phyloP scores from a whole-genome alignment of 768 basidiomycete genomes.

The Lactarius deliciosus region DNA sequence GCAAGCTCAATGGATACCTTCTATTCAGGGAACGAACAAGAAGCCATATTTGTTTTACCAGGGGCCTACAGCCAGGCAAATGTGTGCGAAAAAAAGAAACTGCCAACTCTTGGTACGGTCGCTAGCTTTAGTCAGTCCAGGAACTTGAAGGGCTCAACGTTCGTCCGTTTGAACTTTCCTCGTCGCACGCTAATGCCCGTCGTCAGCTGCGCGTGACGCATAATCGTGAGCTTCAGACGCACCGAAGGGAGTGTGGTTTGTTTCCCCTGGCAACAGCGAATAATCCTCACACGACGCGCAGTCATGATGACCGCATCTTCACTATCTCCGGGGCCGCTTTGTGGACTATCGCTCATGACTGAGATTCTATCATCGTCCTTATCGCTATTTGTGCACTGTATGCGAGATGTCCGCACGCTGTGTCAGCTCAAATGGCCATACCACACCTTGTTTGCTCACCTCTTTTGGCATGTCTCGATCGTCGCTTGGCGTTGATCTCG shows the following conservation, averaged over 20 bases:
- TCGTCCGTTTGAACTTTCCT: slow-evolving; percentile 4
- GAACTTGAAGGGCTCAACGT: not conserved
- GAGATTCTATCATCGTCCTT: slow-evolving; percentile 1
- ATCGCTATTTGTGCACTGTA: not conserved
- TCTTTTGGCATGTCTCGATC: slow-evolving; percentile 22
- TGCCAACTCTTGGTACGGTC: not conserved
- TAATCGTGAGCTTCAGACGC: not conserved
- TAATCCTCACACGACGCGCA: slow-evolving; percentile 17
- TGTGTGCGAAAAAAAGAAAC: not conserved
- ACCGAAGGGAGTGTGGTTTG: slow-evolving; percentile 10
- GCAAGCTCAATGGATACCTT: not conserved
- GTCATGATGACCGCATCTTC: slow-evolving; percentile 19
- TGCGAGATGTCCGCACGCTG: slow-evolving; percentile 11
- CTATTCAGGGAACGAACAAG: not conserved
- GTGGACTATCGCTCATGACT: slow-evolving; percentile 1
- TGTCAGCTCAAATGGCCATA: slow-evolving; percentile 11
- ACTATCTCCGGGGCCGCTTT: slow-evolving; percentile 5
- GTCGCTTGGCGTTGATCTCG: slow-evolving; percentile 23
- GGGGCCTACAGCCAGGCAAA: not conserved
- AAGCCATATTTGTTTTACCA: not conserved
- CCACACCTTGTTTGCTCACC: slow-evolving; percentile 13
- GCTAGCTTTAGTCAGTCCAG: not conserved
- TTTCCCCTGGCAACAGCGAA: slow-evolving; percentile 12
- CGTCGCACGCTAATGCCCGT: not conserved
- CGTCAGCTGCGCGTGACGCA: not conserved